Evolutionary conservation across 169 alveolate species (phyloP), one percentile per base, ranked within the genome.

Genomic region (Cryptosporidium tyzzeri): DNA sequence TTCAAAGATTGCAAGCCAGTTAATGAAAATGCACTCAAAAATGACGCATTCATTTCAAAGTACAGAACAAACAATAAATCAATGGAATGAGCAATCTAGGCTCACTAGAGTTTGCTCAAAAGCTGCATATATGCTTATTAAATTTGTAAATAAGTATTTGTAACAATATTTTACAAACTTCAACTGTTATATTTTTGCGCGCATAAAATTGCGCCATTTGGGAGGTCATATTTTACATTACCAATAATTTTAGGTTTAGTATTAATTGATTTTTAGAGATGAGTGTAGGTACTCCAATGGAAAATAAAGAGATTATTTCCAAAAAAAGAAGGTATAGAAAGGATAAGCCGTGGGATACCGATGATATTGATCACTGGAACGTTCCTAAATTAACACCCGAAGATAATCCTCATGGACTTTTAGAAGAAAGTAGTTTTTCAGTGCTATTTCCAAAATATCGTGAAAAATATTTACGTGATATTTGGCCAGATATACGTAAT

Each of bases 271-370:
- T 21, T 23, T 16, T 55, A 3, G 37, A 55, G 67, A 55, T 55
- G 39, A 55, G 26, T 21, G 67, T 8, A 65, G 41, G 16, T 33
- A 29, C 61, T 29, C 39, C 29, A 16, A n/a, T 58, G 2, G 31
- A 51, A 35, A 31, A 74, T 21, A 2, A 23, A 10, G 29, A 33
- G 29, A 29, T 12, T 14, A n/a, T 9, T 26, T 12, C 85, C n/a
- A 96, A 96, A 86, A 95, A 95, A 50, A 95, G 94, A 62, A 97
- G 96, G 73, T 97, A 97, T 84, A 91, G 99, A 29, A 96, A 96
- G 85, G 99, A 98, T 39, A 99, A 99, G 93, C 99, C 99, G 2
- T 98, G 99, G 99, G 99, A 98, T 84, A 97, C 97, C 67, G 99
- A 97, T 71, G 98, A 98, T 37, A 96, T 95, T 53, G 99, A 99